Evolutionary conservation across 2,329 filamentous ascomycete species (phyloP).

Genomic region (Colletotrichum neosansevieriae): DNA sequence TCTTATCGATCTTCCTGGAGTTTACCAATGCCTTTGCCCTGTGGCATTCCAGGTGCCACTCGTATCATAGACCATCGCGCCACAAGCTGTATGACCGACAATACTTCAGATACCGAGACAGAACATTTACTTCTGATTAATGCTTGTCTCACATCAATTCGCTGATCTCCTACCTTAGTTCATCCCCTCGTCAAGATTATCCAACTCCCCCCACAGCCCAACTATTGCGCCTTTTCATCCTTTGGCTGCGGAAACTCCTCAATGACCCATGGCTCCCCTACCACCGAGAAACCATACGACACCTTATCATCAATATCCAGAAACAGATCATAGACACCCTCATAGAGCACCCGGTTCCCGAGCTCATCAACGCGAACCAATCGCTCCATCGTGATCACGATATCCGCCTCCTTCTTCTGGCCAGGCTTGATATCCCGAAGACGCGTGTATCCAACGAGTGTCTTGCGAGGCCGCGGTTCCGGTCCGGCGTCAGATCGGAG

Average conservation of each 20-base stretch:
- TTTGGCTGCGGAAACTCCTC: conserved; percentile 31
- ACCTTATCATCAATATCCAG: conserved; percentile 52
- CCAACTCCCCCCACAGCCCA: too few species aligned
- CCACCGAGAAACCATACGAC: not conserved
- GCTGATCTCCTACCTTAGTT: too few species aligned
- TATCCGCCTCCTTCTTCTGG: conserved; percentile 45
- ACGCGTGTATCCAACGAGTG: conserved; percentile 63
- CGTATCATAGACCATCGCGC: too few species aligned
- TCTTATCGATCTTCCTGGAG: too few species aligned
- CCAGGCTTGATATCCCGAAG: conserved; percentile 53
- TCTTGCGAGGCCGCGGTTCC: conserved; percentile 63
- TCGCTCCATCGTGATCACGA: conserved; percentile 61
- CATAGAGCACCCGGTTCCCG: conserved; percentile 65
- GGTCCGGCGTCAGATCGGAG: conserved; percentile 60
- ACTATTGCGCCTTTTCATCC: not conserved
- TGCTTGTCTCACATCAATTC: too few species aligned
- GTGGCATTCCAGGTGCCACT: too few species aligned
- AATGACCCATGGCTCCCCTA: conserved; percentile 4
- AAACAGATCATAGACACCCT: conserved; percentile 61
- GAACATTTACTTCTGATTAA: too few species aligned
- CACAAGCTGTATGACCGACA: too few species aligned
- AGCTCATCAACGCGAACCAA: conserved; percentile 62
- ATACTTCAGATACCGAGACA: too few species aligned
- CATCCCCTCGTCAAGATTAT: too few species aligned
- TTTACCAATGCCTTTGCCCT: too few species aligned